These are phyloP conservation scores for Penicillium riverlandense DNA, from an alignment of 495 filamentous ascomycete species.

Conservation along the genomic window DNA sequence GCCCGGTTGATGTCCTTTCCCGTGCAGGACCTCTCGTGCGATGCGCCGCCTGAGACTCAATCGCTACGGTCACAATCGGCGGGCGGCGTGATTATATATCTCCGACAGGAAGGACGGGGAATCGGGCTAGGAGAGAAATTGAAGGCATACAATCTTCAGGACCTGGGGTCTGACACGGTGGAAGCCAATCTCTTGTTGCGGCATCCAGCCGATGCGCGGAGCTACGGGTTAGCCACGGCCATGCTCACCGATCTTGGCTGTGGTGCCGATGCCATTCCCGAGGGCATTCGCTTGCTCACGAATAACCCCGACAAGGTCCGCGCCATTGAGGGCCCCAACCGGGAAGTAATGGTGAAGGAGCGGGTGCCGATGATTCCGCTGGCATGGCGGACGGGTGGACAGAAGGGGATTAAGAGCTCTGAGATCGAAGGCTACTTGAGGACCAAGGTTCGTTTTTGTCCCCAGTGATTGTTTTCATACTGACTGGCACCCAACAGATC, in stretches of 20 bases:
- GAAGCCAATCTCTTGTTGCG: slow-evolving; percentile 88
- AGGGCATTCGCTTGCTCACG: slow-evolving; percentile 78
- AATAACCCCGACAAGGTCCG: slow-evolving; percentile 98
- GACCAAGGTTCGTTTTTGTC: slow-evolving; percentile 63
- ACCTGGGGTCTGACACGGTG: slow-evolving; percentile 90
- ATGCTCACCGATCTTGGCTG: slow-evolving; percentile 83
- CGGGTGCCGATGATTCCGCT: slow-evolving; percentile 94
- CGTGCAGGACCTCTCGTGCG: slow-evolving; percentile 26
- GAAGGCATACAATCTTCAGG: slow-evolving; percentile 96
- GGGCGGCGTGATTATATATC: slow-evolving; percentile 88
- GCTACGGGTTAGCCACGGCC: slow-evolving; percentile 89
- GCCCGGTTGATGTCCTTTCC: slow-evolving; percentile 87
- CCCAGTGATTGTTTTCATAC: neutral
- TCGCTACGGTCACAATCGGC: slow-evolving; percentile 46
- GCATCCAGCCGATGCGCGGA: slow-evolving; percentile 90
- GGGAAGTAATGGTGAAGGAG: slow-evolving; percentile 83
- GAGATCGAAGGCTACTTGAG: slow-evolving; percentile 90
- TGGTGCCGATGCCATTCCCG: slow-evolving; percentile 47
- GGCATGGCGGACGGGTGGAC: slow-evolving; percentile 77
- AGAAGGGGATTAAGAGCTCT: slow-evolving; percentile 71
- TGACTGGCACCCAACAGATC: slow-evolving; percentile 33
- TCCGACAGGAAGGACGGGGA: slow-evolving; percentile 91
- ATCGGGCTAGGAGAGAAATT: slow-evolving; percentile 93
- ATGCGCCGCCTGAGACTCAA: slow-evolving; percentile 24
- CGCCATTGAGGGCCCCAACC: slow-evolving; percentile 83